phyloP scores from a whole-genome alignment of 805 yeast species.

The Suhomyces kilbournensis region DNA sequence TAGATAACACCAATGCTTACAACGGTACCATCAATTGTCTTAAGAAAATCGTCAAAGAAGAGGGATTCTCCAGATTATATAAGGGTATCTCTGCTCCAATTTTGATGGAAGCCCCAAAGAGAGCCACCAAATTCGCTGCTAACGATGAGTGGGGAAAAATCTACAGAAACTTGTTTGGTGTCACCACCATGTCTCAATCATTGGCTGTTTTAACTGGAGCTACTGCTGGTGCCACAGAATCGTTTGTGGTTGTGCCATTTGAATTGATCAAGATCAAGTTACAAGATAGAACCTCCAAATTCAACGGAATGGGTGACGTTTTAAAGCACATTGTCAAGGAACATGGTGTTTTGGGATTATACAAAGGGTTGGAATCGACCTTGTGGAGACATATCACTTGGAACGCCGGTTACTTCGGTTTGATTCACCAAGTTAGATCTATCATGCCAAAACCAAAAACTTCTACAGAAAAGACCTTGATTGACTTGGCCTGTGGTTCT shows the following conservation, averaged over 20 bases:
- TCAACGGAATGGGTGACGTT: slow-evolving; percentile 82
- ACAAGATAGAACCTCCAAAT: slow-evolving; percentile 82
- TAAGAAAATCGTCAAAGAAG: slow-evolving; percentile 76
- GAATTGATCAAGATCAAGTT: slow-evolving; percentile 93
- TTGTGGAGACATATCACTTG: slow-evolving; percentile 94
- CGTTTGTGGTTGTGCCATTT: slow-evolving; percentile 96
- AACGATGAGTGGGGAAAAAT: slow-evolving; percentile 94
- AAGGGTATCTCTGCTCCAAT: slow-evolving; percentile 96
- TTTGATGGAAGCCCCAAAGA: slow-evolving; percentile 98
- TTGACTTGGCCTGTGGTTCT: slow-evolving; percentile 88
- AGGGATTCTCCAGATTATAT: slow-evolving; percentile 81
- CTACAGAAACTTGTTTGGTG: slow-evolving; percentile 69
- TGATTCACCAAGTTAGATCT: slow-evolving; percentile 80
- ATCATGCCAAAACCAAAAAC: slow-evolving; percentile 75
- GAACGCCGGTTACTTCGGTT: slow-evolving; percentile 98
- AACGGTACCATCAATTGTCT: slow-evolving; percentile 83
- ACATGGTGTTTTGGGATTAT: slow-evolving; percentile 81
- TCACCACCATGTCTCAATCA: slow-evolving; percentile 68
- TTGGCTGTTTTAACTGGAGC: slow-evolving; percentile 93
- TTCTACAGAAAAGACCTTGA: slow-evolving; percentile 70
- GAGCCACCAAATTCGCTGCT: slow-evolving; percentile 98
- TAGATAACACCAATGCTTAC: slow-evolving; percentile 63
- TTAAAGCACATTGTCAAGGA: slow-evolving; percentile 63
- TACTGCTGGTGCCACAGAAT: slow-evolving; percentile 96
- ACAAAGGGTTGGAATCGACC: slow-evolving; percentile 95